Conservation (phyloP, 2,329 filamentous ascomycete genomes). For the Raffaelea albimanens region DNA sequence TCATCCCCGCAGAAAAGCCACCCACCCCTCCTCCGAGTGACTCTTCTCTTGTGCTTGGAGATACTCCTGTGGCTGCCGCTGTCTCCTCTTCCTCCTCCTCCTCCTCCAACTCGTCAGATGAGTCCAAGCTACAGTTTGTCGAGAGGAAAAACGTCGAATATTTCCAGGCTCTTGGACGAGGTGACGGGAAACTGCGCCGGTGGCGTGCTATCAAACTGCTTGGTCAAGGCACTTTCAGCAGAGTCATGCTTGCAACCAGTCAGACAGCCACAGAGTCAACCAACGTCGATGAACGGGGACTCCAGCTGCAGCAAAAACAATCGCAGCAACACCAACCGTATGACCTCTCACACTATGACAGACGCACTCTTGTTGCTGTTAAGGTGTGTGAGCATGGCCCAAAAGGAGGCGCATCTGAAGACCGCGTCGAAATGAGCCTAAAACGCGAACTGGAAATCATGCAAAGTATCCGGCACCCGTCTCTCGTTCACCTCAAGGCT, state of each 20-base stretch:
- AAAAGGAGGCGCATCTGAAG: constrained; percentile 84
- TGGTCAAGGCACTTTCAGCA: constrained; percentile 91
- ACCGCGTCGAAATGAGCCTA: constrained; percentile 84
- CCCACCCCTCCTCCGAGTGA: constrained; percentile 80
- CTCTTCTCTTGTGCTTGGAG: constrained; percentile 41
- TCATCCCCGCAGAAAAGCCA: constrained; percentile 53
- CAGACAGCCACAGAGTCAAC: constrained; percentile 39
- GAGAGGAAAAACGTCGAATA: constrained; percentile 37
- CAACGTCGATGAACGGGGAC: constrained; percentile 28
- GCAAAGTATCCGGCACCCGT: constrained; percentile 78
- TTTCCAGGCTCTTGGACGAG: constrained; percentile 59
- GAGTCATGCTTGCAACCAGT: constrained; percentile 83
- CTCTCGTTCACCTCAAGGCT: constrained; percentile 81
- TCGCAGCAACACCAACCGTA: background rate
- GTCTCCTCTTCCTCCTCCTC: too few relatives aligned
- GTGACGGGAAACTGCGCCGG: constrained; percentile 59
- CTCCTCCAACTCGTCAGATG: constrained; percentile 24
- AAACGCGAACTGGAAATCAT: constrained; percentile 95
- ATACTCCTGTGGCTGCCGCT: constrained; percentile 23
- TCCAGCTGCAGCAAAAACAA: background rate
- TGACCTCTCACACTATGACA: constrained; percentile 34
- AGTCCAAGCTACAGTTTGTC: constrained; percentile 26
- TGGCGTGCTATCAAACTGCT: constrained; percentile 76
- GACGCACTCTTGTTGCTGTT: constrained; percentile 81
- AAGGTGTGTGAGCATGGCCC: constrained; percentile 95